phyloP scores from a whole-genome alignment of 352 stramenopile genomes.

The Phytophthora litchii region DNA sequence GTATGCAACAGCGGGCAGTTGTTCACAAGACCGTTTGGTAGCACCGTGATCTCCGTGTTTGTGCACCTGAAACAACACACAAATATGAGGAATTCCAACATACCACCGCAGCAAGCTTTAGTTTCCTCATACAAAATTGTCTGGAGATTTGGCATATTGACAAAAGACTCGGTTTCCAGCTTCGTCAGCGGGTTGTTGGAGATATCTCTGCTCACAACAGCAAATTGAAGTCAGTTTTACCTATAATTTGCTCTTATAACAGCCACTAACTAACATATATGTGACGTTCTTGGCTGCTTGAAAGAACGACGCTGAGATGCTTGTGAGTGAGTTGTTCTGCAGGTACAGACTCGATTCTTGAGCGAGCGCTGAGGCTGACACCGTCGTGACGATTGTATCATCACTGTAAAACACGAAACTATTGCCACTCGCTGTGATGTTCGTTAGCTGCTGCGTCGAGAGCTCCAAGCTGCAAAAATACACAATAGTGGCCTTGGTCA shows the following conservation, averaged over 20 bases:
- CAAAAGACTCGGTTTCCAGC: conserved; percentile 57
- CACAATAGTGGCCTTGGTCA: neutral
- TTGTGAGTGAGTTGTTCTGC: conserved; percentile 55
- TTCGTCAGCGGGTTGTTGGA: conserved; percentile 64
- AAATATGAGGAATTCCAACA: conserved; percentile 1
- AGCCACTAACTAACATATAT: conserved; percentile 40
- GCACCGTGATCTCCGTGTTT: conserved; percentile 44
- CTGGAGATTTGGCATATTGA: conserved; percentile 43
- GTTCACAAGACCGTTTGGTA: conserved; percentile 39
- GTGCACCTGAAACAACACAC: conserved; percentile 32
- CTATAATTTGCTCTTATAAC: neutral
- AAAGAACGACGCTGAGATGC: conserved; percentile 52
- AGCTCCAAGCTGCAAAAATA: conserved; percentile 44
- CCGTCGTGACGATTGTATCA: conserved; percentile 12
- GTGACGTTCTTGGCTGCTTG: conserved; percentile 43
- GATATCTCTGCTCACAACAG: conserved; percentile 39
- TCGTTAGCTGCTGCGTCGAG: conserved; percentile 39
- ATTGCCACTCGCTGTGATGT: conserved; percentile 31
- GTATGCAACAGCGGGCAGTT: conserved; percentile 47
- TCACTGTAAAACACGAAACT: conserved; percentile 42
- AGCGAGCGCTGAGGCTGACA: conserved; percentile 31
- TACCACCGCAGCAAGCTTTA: neutral
- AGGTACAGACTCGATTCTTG: conserved; percentile 44
- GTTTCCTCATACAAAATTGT: conserved; percentile 46
- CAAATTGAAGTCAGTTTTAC: neutral